A percentile compares a stretch with the other conserved stretches of the same genome.
Conservation (phyloP, 106 monocot species). For the Ottelia alismoides region DNA sequence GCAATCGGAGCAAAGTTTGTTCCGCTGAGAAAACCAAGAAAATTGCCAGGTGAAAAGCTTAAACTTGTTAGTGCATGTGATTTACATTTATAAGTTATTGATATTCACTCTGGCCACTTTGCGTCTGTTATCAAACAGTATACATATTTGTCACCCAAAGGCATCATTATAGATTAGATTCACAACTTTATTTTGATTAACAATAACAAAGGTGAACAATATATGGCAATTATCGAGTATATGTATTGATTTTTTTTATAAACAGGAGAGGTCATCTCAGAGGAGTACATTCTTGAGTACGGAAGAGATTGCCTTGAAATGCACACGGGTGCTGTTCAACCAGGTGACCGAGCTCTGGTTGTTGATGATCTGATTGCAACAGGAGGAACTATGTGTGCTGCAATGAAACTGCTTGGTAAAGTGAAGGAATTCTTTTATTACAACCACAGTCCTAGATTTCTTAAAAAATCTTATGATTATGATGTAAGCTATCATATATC, state of each 20-base stretch:
- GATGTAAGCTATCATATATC: too few relatives aligned
- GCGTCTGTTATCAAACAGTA: too few relatives aligned
- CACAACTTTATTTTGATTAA: too few relatives aligned
- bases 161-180: too few relatives aligned
- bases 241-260: background rate
- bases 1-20: constrained; percentile 35
- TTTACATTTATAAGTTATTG: too few relatives aligned
- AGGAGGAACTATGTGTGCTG: constrained; percentile 6
- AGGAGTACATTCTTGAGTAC: constrained; percentile 10
- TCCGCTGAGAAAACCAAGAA: constrained; percentile 31
- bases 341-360: constrained; percentile 6
- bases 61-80: too few relatives aligned
- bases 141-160: too few relatives aligned
- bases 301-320: constrained; percentile 8
- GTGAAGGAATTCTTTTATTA: background rate
- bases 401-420: constrained; percentile 7
- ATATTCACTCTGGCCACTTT: too few relatives aligned
- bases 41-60: constrained; percentile 29
- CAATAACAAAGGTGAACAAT: too few relatives aligned
- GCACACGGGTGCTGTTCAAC: constrained; percentile 7
- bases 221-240: too few relatives aligned
- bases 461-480: too few relatives aligned
- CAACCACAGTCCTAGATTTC: too few relatives aligned
- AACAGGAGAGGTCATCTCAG: constrained; percentile 8
- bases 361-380: constrained; percentile 14